Evolutionary conservation across 257 asterid species (phyloP).

Genomic region (Solanum clarkiae): DNA sequence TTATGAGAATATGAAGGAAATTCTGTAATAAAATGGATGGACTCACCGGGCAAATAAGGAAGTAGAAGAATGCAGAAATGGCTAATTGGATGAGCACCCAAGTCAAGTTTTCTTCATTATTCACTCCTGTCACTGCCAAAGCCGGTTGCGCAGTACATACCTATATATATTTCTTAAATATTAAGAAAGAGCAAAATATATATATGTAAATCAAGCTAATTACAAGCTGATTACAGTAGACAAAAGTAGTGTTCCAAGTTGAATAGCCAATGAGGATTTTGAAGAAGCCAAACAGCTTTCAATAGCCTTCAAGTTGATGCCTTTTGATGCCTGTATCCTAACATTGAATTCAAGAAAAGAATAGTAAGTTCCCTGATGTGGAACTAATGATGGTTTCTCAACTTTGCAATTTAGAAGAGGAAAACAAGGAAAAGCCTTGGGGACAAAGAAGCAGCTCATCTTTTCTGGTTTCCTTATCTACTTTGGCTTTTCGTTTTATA

Average conservation of each 20-base stretch:
- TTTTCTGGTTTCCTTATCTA: not conserved
- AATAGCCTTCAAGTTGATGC: constrained; percentile 2
- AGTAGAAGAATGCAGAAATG: constrained; percentile 65
- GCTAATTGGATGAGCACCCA: constrained; percentile 56
- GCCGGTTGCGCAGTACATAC: not conserved
- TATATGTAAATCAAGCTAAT: not conserved
- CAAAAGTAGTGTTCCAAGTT: constrained; percentile 40
- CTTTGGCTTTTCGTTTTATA: too few species aligned
- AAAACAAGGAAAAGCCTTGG: not conserved
- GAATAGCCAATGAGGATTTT: constrained; percentile 39
- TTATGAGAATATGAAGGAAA: too few species aligned
- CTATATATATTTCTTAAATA: not conserved
- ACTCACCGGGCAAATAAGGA: constrained; percentile 62
- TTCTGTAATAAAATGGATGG: not conserved
- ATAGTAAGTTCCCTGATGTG: not conserved
- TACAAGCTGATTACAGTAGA: constrained; percentile 22
- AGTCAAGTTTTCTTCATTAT: constrained; percentile 40
- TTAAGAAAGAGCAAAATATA: not conserved
- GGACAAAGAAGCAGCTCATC: not conserved
- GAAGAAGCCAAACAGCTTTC: constrained; percentile 1
- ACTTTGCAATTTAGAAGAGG: not conserved
- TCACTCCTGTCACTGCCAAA: constrained; percentile 13
- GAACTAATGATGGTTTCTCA: not conserved
- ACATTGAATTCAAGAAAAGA: not conserved
- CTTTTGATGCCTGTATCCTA: not conserved